Evolutionary conservation across 2,329 filamentous ascomycete species (phyloP).

Genomic region (Beauveria australis): DNA sequence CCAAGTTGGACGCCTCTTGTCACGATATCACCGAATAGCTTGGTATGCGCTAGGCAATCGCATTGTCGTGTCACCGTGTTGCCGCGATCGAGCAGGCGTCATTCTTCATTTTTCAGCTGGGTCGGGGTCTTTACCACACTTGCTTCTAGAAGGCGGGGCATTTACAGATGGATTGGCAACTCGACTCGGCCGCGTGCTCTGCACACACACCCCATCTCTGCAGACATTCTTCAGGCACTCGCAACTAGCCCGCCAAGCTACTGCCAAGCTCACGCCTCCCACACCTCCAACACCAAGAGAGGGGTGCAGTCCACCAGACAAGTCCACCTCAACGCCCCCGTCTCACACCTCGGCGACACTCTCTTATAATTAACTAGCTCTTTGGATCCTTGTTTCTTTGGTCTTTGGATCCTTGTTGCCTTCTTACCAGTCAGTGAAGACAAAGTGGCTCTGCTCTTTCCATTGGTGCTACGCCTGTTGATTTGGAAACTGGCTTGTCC

Average conservation of each 20-base stretch:
- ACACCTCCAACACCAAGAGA: neutral
- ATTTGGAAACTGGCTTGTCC: neutral
- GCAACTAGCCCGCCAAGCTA: neutral
- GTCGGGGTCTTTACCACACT: slow-evolving; percentile 6
- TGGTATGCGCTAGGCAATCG: slow-evolving; percentile 2
- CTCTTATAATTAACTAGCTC: neutral
- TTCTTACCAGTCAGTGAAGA: neutral
- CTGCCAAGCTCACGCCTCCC: neutral
- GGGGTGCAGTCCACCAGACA: neutral
- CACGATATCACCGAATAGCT: neutral
- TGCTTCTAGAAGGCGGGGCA: slow-evolving; percentile 11
- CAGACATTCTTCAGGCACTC: neutral
- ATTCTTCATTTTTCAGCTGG: slow-evolving; percentile 10
- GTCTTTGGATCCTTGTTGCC: neutral
- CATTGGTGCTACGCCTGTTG: slow-evolving; percentile 3
- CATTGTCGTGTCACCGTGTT: neutral
- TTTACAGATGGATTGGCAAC: neutral
- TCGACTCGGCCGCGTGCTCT: neutral
- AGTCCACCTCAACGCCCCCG: slow-evolving; percentile 6
- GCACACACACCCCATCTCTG: neutral
- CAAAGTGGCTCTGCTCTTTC: slow-evolving; percentile 6
- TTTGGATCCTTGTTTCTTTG: neutral
- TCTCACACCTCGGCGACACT: slow-evolving; percentile 9
- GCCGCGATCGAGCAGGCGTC: slow-evolving; percentile 3
- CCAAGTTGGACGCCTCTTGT: neutral